A percentile compares a stretch with the other conserved stretches of the same genome.
These are phyloP conservation scores for Russula griseocarnosa DNA, from an alignment of 768 basidiomycete species.

Conservation along the genomic window DNA sequence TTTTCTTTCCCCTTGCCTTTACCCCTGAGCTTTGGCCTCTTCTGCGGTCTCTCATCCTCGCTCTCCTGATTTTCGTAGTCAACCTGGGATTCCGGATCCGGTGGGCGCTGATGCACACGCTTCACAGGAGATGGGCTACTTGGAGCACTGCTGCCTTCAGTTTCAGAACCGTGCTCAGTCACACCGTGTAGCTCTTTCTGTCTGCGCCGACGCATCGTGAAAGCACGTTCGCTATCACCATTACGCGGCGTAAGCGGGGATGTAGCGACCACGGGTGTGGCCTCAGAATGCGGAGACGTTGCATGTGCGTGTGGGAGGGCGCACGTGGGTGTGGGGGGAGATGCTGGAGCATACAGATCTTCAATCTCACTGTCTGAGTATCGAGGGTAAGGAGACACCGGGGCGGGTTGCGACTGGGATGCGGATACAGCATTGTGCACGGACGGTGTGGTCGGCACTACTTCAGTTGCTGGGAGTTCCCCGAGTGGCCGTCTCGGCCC, in stretches of 20 bases:
- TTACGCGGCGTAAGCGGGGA: conserved; percentile 24
- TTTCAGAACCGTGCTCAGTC: conserved; percentile 20
- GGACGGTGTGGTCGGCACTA: not conserved
- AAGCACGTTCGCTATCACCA: conserved; percentile 19
- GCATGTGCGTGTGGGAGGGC: conserved; percentile 18
- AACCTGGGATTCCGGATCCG: conserved; percentile 14
- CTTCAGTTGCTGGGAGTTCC: conserved; percentile 13
- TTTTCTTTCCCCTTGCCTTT: conserved; percentile 30
- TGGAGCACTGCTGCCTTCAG: conserved; percentile 12
- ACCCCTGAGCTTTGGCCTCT: conserved; percentile 30
- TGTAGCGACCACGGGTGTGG: conserved; percentile 10
- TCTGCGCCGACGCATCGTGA: conserved; percentile 28
- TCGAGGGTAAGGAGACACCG: conserved; percentile 5
- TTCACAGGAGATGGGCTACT: conserved; percentile 29
- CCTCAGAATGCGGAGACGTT: conserved; percentile 4
- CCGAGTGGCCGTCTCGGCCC: conserved; percentile 23
- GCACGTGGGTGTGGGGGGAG: conserved; percentile 16
- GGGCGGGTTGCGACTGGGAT: conserved; percentile 5
- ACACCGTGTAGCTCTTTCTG: conserved; percentile 20
- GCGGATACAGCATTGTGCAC: not conserved
- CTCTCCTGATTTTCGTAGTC: conserved; percentile 20
- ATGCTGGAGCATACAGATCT: conserved; percentile 26
- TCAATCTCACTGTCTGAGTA: conserved; percentile 29
- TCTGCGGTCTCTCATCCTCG: conserved; percentile 36
- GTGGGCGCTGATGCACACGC: conserved; percentile 12